phyloP scores from a whole-genome alignment of 306 rosid species.

The Sphenostylis stenocarpa region DNA sequence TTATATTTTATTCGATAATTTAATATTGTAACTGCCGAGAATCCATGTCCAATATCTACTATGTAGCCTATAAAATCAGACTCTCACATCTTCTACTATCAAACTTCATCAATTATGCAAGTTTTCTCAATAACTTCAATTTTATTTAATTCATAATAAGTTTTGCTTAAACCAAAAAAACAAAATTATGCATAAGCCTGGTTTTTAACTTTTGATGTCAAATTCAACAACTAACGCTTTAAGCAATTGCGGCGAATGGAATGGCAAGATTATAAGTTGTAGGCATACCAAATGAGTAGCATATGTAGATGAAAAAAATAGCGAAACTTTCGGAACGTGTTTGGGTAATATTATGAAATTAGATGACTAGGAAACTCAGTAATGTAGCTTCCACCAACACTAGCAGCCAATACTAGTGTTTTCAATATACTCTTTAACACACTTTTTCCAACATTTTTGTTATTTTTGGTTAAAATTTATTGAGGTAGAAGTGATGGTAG shows the following conservation, averaged over 20 bases:
- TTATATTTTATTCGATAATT: too few species aligned
- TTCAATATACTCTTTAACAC: not conserved
- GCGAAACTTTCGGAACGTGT: slow-evolving; percentile 3
- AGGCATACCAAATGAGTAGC: not conserved
- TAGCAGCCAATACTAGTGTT: not conserved
- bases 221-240: not conserved
- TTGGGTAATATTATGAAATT: not conserved
- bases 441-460: not conserved
- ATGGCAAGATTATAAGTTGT: not conserved
- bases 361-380: not conserved
- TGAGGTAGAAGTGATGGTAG: not conserved
- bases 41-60: too few species aligned
- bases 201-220: not conserved
- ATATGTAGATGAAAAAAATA: not conserved
- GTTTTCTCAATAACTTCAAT: too few species aligned
- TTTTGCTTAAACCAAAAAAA: too few species aligned
- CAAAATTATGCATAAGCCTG: too few species aligned
- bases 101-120: too few species aligned
- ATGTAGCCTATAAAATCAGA: too few species aligned
- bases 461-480: not conserved
- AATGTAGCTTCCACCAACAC: slow-evolving; percentile 4
- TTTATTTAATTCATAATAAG: too few species aligned
- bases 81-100: too few species aligned
- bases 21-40: too few species aligned
- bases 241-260: not conserved